phyloP scores from a whole-genome alignment of 257 asterid genomes.

The Nicotiana obtusifolia region DNA sequence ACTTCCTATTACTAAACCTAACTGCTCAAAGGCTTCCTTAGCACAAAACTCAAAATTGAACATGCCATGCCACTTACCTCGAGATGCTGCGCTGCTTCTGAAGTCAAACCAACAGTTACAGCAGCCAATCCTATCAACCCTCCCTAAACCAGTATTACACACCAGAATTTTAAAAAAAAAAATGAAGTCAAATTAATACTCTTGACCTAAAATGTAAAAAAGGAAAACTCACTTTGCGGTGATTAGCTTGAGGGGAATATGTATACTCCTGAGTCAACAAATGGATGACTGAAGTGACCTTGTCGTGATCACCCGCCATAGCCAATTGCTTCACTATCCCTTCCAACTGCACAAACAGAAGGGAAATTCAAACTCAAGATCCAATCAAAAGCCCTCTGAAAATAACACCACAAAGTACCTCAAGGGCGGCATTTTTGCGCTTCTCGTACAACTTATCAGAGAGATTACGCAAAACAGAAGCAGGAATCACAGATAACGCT shows the following conservation, averaged over 20 bases:
- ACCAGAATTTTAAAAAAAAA: constrained; percentile 1
- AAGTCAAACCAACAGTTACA: constrained; percentile 91
- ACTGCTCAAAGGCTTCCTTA: neutral
- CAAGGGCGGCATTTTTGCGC: constrained; percentile 97
- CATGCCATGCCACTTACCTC: constrained; percentile 43
- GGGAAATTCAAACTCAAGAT: neutral
- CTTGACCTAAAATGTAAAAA: neutral
- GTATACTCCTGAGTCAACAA: constrained; percentile 72
- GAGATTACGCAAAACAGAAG: constrained; percentile 86
- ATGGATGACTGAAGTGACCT: constrained; percentile 69
- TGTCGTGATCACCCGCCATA: constrained; percentile 70
- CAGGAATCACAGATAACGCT: constrained; percentile 64
- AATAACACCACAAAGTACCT: constrained; percentile 34
- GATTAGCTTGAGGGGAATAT: constrained; percentile 83
- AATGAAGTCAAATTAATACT: neutral
- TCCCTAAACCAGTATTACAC: constrained; percentile 45
- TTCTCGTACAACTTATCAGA: constrained; percentile 96
- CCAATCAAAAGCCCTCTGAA: neutral
- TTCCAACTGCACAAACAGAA: constrained; percentile 55
- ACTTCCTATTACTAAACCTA: neutral
- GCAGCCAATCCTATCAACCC: constrained; percentile 99
- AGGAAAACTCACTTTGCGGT: constrained; percentile 57
- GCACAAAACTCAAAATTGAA: neutral
- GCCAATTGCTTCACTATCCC: constrained; percentile 88
- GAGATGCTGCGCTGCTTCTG: constrained; percentile 91